Percentiles rank a stretch among this genome's conserved stretches.
phyloP scores from a whole-genome alignment of 2,329 filamentous ascomycete genomes.

The Claviceps lovelessii region DNA sequence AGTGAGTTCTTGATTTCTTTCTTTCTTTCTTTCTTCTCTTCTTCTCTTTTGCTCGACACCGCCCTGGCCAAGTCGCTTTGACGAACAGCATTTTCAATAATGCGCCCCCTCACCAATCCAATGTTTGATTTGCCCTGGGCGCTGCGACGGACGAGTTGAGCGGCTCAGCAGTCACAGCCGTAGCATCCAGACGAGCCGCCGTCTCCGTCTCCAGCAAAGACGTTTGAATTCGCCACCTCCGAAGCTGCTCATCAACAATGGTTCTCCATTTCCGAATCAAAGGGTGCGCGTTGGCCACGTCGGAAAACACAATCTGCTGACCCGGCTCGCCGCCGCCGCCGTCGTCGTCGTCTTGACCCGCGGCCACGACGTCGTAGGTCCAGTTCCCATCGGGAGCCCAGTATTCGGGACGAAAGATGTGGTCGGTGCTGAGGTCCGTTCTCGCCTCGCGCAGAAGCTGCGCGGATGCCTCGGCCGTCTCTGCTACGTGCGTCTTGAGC shows the following conservation, averaged over 20 bases:
- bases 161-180: slow-evolving; percentile 13
- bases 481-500: slow-evolving; percentile 16
- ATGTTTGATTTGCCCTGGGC: slow-evolving; percentile 16
- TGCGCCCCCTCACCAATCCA: slow-evolving; percentile 23
- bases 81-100: not conserved
- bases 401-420: slow-evolving; percentile 50
- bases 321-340: slow-evolving; percentile 15
- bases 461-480: slow-evolving; percentile 11
- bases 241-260: slow-evolving; percentile 18
- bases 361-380: slow-evolving; percentile 40
- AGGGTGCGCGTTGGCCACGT: slow-evolving; percentile 55
- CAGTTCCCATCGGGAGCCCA: slow-evolving; percentile 59
- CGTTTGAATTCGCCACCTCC: slow-evolving; percentile 20
- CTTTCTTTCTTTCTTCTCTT: not conserved
- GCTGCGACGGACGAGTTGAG: slow-evolving; percentile 10
- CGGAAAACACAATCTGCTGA: slow-evolving; percentile 37
- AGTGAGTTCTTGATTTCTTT: not conserved
- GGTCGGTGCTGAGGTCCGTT: slow-evolving; percentile 44
- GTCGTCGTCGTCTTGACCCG: not conserved
- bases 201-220: slow-evolving; percentile 20
- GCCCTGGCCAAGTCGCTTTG: no score
- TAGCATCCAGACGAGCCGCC: slow-evolving; percentile 14
- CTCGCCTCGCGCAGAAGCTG: slow-evolving; percentile 35
- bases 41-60: not conserved
- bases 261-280: slow-evolving; percentile 47